Conservation (phyloP, 1,139 yeast genomes). For the Scheffersomyces illinoinensis region DNA sequence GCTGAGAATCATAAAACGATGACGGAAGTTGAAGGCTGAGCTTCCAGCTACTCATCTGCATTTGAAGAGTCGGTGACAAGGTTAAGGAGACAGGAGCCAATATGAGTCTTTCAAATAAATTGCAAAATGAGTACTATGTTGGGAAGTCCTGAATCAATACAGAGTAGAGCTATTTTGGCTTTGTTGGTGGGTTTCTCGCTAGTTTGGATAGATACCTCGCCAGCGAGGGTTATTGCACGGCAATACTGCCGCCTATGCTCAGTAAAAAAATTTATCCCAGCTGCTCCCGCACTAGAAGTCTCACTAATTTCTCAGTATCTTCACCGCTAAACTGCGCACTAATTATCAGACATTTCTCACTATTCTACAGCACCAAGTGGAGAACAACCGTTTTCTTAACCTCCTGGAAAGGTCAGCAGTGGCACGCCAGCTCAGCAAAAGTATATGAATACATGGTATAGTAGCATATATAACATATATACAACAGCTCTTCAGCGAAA, state of each 20-base stretch:
- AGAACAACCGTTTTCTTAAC: background rate
- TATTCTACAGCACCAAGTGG: background rate
- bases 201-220: background rate
- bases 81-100: background rate
- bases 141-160: background rate
- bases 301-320: background rate
- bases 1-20: background rate
- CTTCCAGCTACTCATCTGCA: background rate
- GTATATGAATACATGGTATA: too few species aligned
- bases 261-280: background rate
- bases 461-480: background rate
- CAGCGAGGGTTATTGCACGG: background rate
- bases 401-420: background rate
- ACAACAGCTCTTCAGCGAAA: background rate
- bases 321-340: background rate
- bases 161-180: background rate
- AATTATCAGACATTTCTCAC: background rate
- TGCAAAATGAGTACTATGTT: background rate
- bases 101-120: background rate
- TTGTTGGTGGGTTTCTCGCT: background rate
- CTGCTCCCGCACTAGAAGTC: background rate
- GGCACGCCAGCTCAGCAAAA: background rate
- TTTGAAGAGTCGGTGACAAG: background rate
- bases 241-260: background rate
- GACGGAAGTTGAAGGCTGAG: background rate